Evolutionary conservation across 495 filamentous ascomycete species (phyloP).

Genomic region (Hyaloscypha finlandica): DNA sequence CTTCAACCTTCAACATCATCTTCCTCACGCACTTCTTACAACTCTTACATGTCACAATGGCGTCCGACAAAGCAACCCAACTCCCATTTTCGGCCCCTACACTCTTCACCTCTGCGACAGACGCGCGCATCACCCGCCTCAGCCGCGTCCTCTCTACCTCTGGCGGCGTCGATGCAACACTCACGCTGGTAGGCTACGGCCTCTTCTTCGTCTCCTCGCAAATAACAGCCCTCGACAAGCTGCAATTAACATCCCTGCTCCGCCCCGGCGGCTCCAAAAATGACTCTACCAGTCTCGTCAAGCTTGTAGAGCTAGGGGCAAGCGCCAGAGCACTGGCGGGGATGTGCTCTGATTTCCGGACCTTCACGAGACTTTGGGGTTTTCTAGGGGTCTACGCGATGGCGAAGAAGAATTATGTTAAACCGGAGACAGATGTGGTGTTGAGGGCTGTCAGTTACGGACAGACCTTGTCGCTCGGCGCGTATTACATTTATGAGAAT

Average conservation of each 20-base stretch:
- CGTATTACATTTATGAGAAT: slow-evolving; percentile 82
- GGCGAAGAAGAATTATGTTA: slow-evolving; percentile 44
- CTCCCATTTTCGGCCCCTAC: background rate
- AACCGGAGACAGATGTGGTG: slow-evolving; percentile 30
- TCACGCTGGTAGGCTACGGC: slow-evolving; percentile 65
- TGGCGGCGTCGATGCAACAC: slow-evolving; percentile 57
- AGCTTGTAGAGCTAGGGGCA: slow-evolving; percentile 34
- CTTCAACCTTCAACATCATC: too few relatives aligned
- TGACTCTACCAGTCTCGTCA: slow-evolving; percentile 42
- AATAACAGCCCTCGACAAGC: slow-evolving; percentile 28
- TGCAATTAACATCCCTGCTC: background rate
- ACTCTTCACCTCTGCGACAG: slow-evolving; percentile 27
- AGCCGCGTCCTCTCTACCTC: slow-evolving; percentile 58
- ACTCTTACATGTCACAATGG: background rate
- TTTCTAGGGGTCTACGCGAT: slow-evolving; percentile 75
- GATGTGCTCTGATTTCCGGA: slow-evolving; percentile 62
- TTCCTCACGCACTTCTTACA: too few relatives aligned
- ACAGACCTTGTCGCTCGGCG: slow-evolving; percentile 55
- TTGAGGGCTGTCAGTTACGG: slow-evolving; percentile 60
- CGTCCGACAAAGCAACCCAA: slow-evolving; percentile 9
- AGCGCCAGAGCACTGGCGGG: slow-evolving; percentile 47
- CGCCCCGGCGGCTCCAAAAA: slow-evolving; percentile 2
- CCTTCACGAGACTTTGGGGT: slow-evolving; percentile 75
- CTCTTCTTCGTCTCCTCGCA: slow-evolving; percentile 46
- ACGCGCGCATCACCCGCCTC: slow-evolving; percentile 53